phyloP scores from a whole-genome alignment of 106 monocot species.

The Dendrobium nobile region DNA sequence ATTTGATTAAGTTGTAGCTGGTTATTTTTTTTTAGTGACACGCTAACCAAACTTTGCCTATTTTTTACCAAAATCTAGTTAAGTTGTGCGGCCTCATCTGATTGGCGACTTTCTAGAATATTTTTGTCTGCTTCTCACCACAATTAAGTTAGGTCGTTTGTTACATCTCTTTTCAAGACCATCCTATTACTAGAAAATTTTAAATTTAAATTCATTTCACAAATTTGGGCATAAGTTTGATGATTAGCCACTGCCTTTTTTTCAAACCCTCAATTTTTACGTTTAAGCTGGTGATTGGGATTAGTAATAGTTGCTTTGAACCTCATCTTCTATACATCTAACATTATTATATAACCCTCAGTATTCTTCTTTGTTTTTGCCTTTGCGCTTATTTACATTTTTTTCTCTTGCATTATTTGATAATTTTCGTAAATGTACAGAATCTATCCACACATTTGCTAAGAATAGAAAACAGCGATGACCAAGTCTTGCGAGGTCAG shows the following conservation, averaged over 20 bases:
- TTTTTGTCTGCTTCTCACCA: no score
- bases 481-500: conserved; percentile 36
- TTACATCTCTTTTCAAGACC: no score
- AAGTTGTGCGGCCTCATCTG: neutral
- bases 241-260: no score
- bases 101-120: no score
- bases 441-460: conserved; percentile 40
- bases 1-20: neutral
- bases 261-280: no score
- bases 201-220: neutral
- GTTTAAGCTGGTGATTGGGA: neutral
- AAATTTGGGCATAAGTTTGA: no score
- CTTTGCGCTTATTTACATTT: no score
- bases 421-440: conserved; percentile 20
- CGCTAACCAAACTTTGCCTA: neutral
- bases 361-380: no score
- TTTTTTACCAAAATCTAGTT: neutral
- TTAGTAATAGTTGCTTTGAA: neutral
- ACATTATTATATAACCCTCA: neutral
- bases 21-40: neutral
- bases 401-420: no score
- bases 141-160: no score
- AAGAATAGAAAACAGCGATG: conserved; percentile 40
- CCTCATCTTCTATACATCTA: neutral
- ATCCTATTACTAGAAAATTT: no score